Evolutionary conservation across 805 yeast species (phyloP).

Genomic region (Nakazawaea wickerhamii): DNA sequence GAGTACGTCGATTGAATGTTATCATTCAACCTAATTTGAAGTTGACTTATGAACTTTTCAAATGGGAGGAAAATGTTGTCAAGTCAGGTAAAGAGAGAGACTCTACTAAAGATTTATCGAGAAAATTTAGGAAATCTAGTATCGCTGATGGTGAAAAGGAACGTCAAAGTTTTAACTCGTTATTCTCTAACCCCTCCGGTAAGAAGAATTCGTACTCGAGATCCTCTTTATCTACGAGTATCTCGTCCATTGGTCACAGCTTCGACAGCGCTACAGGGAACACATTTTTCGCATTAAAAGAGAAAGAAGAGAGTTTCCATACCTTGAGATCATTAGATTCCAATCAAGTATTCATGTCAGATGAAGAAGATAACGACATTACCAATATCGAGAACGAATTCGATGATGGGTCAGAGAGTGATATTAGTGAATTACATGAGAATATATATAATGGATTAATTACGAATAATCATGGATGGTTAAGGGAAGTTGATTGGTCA

Average conservation of each 20-base stretch:
- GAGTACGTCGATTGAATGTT: slow-evolving; percentile 84
- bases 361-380: slow-evolving; percentile 8
- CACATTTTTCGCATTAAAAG: slow-evolving; percentile 7
- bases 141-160: neutral
- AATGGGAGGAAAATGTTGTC: slow-evolving; percentile 47
- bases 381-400: slow-evolving; percentile 10
- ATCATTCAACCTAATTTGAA: slow-evolving; percentile 91
- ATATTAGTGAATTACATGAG: slow-evolving; percentile 18
- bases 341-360: slow-evolving; percentile 11
- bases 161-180: slow-evolving; percentile 11
- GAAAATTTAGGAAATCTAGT: neutral
- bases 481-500: slow-evolving; percentile 83
- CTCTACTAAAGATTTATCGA: neutral
- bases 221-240: slow-evolving; percentile 10
- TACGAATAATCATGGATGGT: slow-evolving; percentile 22
- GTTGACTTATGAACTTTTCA: slow-evolving; percentile 84
- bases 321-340: neutral
- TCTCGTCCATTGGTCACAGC: slow-evolving; percentile 10
- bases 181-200: slow-evolving; percentile 4
- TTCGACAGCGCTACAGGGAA: slow-evolving; percentile 2
- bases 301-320: neutral
- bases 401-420: slow-evolving; percentile 18
- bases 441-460: slow-evolving; percentile 12
- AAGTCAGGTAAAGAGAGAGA: neutral
- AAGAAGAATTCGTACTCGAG: slow-evolving; percentile 6